Conservation (phyloP, 768 basidiomycete species). For the Termitomyces sp. region DNA sequence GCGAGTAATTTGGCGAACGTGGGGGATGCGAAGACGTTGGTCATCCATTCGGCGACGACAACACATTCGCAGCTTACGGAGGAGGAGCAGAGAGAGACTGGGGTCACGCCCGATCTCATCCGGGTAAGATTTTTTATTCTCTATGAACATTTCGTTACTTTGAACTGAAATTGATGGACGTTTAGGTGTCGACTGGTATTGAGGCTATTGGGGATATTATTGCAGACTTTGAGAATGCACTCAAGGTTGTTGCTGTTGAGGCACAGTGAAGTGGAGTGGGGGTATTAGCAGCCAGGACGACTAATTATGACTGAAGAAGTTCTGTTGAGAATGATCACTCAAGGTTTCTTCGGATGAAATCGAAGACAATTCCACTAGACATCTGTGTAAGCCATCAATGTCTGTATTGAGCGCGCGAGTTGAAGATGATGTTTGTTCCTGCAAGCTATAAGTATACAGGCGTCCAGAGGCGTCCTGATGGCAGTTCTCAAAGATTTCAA, state of each 20-base stretch:
- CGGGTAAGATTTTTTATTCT: constrained; percentile 40
- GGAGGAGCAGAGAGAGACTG: constrained; percentile 60
- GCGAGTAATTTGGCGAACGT: constrained; percentile 76
- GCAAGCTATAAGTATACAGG: too few species aligned
- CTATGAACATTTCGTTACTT: neutral
- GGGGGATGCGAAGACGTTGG: constrained; percentile 73
- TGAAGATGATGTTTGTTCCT: too few species aligned
- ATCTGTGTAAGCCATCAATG: too few species aligned
- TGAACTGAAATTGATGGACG: neutral
- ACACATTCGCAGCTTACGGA: constrained; percentile 70
- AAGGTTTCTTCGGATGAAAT: neutral
- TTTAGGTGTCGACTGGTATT: constrained; percentile 34
- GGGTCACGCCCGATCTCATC: constrained; percentile 75
- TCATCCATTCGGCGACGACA: constrained; percentile 75
- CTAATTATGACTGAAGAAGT: neutral
- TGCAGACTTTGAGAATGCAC: constrained; percentile 36
- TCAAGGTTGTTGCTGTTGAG: constrained; percentile 5
- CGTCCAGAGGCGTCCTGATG: too few species aligned
- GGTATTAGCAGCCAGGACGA: too few species aligned
- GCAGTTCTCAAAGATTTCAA: too few species aligned
- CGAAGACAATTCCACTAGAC: neutral
- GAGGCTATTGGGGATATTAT: constrained; percentile 41
- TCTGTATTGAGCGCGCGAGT: too few species aligned
- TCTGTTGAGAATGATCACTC: neutral
- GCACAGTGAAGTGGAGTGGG: neutral